Evolutionary conservation across 768 basidiomycete genomes (phyloP), one percentile per base, ranked within the genome.

Genomic region (Galerina marginata): DNA sequence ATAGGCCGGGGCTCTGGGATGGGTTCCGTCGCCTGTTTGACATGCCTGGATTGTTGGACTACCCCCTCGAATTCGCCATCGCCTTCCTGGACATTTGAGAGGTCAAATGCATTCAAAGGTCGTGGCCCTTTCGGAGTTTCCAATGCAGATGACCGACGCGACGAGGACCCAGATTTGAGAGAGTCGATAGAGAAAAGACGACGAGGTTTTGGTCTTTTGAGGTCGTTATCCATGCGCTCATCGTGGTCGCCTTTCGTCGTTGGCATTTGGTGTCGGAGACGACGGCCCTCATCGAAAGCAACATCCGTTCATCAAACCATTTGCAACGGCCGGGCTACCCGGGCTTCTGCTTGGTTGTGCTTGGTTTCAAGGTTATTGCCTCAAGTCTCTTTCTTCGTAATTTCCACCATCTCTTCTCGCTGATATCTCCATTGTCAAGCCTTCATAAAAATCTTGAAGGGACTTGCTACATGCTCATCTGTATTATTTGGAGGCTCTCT

Each of bases 161-260:
- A 62, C 29, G 67, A 67, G 29, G 52, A 53, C 23, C 54, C 54
- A 25, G 69, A 68, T 45, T 65, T 70, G 1, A 65, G 26, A 9
- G 67, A 67, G 20, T 69, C 67, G 5, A 73, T 62, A 36, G 70
- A 70, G 54, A 70, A 68, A 23, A 67, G 65, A 11, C 68, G 65
- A 26, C 68, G 60, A 29, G 64, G 63, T 46, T 59, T 63, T 47
- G 56, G 65, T 55, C 60, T 67, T 42, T 60, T 67, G 46, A 52
- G 9, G 26, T 62, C 61, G 15, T 14, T 54, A 43, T 43, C 44
- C 23, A 1, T 43, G 29, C 38, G 46, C 40, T 48, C 47, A 38
- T 46, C 29, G 46, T 49, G 40, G 37, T 33, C 47, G 40, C 56
- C 39, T 14, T 42, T 11, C 29, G 29, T 33, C 29, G 29, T 33